Evolutionary conservation across 169 alveolate genomes (phyloP), one percentile per base, ranked within the genome.

Genomic region (Plasmodium gaboni): DNA sequence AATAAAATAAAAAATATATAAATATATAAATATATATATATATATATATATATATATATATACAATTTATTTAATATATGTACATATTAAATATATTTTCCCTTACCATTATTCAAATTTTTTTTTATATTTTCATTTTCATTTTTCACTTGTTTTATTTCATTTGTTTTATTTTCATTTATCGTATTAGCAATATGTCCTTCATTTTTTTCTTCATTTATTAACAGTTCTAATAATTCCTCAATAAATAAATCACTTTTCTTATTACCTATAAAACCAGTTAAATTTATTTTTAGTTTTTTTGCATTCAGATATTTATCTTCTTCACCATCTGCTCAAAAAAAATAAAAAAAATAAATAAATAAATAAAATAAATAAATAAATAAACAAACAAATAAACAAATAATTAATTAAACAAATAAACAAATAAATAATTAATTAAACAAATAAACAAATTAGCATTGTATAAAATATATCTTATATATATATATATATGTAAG

Each of bases 251-350:
- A 19, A 24, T 76, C 88, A 15, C 88, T 76, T 26, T 76, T 76
- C 55, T 76, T 76, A 17, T 76, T 76, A 7, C 88, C 88, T 48
- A 76, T 76, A 38, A 76, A 76, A 5, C 88, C 88, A 5, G 88
- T 76, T 6, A 76, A 46, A 17, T 76, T 76, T 63, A 76, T 76
- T 76, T 76, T 76, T 19, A 76, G 65, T 50, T 69, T 76, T 48
- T 76, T 76, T 7, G 88, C 28, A 17, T 76, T 65, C 19, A 76
- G 44, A 48, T 63, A 76, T 5, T 65, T 48, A 5, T 76, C 44
- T 17, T 67, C 73, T 32, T 76, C 88, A 38, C 65, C 74, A 55
- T 76, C 88, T 76, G 46, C 15, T 12, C 17, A 24, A 10, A 19
- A 38, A 6, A 68, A 53, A 15, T n/a, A 2, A 60, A 7, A 65